These are phyloP conservation scores for Spinacia oleracea DNA, from an alignment of 179 eudicot species.

Conservation along the genomic window DNA sequence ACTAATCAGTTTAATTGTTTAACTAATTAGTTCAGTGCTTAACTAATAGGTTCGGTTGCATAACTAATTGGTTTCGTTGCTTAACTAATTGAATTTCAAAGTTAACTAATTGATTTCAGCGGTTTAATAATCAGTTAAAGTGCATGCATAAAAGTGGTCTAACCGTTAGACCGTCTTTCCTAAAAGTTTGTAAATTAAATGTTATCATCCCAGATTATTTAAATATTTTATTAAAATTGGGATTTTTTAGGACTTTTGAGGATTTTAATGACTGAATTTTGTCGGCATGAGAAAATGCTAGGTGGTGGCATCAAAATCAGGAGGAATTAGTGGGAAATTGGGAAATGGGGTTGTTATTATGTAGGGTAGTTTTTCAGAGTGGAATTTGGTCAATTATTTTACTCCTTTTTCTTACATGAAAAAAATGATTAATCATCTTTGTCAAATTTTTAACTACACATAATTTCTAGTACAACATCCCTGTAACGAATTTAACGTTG, in stretches of 20 bases:
- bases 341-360: background rate
- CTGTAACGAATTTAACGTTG: too few relatives aligned
- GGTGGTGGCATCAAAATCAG: slow-evolving; percentile 26
- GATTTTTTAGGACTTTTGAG: background rate
- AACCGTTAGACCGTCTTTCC: too few relatives aligned
- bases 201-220: too few relatives aligned
- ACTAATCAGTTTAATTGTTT: too few relatives aligned
- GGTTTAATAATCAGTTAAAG: too few relatives aligned
- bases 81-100: too few relatives aligned
- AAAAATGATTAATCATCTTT: background rate
- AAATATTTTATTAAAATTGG: background rate
- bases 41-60: too few relatives aligned
- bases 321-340: slow-evolving; percentile 22
- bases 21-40: too few relatives aligned
- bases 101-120: background rate
- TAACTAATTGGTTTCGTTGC: too few relatives aligned
- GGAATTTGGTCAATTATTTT: background rate
- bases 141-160: too few relatives aligned
- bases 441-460: background rate
- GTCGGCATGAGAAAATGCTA: slow-evolving; percentile 19
- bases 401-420: background rate
- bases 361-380: slow-evolving; percentile 11
- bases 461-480: too few relatives aligned
- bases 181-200: too few relatives aligned
- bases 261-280: slow-evolving; percentile 17